Conservation (phyloP, 2,329 filamentous ascomycete species). For the Zymoseptoria ardabiliae region DNA sequence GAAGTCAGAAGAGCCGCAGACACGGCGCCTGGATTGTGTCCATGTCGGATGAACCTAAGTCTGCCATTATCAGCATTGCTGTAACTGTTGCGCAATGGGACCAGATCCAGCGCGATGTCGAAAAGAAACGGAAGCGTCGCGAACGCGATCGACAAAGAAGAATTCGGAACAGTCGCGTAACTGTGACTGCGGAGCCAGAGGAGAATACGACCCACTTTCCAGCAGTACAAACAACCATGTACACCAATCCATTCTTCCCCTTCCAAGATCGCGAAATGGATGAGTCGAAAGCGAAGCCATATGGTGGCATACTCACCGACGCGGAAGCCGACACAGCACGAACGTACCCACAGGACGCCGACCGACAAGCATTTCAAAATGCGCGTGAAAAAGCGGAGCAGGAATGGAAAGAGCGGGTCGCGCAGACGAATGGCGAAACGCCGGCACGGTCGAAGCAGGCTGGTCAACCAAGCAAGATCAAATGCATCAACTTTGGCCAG, state of each 20-base stretch:
- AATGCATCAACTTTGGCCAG: conserved; percentile 95
- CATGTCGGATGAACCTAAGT: conserved; percentile 29
- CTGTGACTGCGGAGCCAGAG: conserved; percentile 33
- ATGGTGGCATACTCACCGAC: conserved; percentile 86
- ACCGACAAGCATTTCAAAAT: conserved; percentile 80
- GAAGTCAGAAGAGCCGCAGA: conserved; percentile 43
- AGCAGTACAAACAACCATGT: conserved; percentile 53
- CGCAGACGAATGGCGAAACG: conserved; percentile 58
- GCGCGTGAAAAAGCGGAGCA: conserved; percentile 87
- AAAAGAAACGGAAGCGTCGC: conserved; percentile 47
- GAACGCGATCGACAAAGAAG: conserved; percentile 37
- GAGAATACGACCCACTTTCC: conserved; percentile 45
- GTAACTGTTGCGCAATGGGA: conserved; percentile 30
- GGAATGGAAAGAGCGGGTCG: conserved; percentile 68
- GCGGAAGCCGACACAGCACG: conserved; percentile 83
- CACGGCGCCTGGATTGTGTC: conserved; percentile 25
- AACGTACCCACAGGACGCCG: conserved; percentile 71
- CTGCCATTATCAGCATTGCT: conserved; percentile 47
- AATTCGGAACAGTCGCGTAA: conserved; percentile 36
- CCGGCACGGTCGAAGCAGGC: conserved; percentile 54
- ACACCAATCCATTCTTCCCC: conserved; percentile 75
- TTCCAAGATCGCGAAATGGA: conserved; percentile 86
- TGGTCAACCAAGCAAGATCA: conserved; percentile 91
- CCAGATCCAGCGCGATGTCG: conserved; percentile 32
- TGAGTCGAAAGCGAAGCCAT: conserved; percentile 85